Evolutionary conservation across 2,329 filamentous ascomycete genomes (phyloP), one percentile per base, ranked within the genome.

Genomic region (Lachnellula hyalina): DNA sequence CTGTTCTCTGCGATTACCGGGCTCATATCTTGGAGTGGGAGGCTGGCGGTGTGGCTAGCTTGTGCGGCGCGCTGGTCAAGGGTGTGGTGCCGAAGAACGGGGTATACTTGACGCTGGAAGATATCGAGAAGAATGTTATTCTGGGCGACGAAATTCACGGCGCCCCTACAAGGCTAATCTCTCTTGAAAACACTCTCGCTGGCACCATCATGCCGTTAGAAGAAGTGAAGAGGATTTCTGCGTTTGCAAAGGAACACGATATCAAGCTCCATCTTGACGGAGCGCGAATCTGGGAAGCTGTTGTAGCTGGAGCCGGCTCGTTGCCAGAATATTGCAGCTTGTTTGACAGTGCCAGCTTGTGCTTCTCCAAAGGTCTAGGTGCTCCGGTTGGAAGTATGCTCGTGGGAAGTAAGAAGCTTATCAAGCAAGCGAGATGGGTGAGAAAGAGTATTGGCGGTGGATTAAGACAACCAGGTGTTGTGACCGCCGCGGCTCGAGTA

Each of bases 401-500:
- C 11, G 82, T 91, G 1, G 84, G 84, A 0, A 60, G 46, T 14
- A 59, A 86, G 71, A 55, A 81, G 74, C 49, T 76, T 72, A 58
- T 84, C 64, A 82, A 83, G 65, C 82, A 84, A 51, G 84, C 85
- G 4, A 75, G 87, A n/a, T 89, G 87, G 84, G 79, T 91, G 25
- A 78, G 90, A 53, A 95, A 96, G 74, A 81, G 83, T 25, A 84
- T 95, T 61, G 90, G 90, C 19, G 90, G 90, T 41, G 90, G 89
- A 0, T 75, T 90, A 54, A 76, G 90, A 25, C 89, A 94, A 71
- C 77, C 87, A 0, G 90, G 90, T 52, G 81, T 94, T 1, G 76
- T 94, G 14, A 83, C 88, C 5, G 85, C 89, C 1, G 84, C 90
- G 0, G 90, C 89, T 1, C 76, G 87, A 21, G 85, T 91, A 4